phyloP scores from a whole-genome alignment of 2,329 filamentous ascomycete genomes.

The Cryphonectria carpinicola region DNA sequence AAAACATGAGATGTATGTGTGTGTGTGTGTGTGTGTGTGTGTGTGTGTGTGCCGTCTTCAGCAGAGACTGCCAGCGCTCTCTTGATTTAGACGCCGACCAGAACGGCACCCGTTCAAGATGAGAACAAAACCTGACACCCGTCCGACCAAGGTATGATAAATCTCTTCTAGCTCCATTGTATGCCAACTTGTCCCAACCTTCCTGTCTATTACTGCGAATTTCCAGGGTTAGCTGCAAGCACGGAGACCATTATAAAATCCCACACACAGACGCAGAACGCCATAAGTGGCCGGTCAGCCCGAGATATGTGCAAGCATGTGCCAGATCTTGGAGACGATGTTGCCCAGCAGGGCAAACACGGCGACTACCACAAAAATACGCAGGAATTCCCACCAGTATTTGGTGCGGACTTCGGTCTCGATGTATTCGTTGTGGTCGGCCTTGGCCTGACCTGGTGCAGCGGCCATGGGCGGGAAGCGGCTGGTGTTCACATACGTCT shows the following conservation, averaged over 20 bases:
- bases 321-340: constrained; percentile 37
- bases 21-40: background rate
- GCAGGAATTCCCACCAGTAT: constrained; percentile 58
- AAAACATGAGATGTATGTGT: background rate
- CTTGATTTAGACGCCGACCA: background rate
- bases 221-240: background rate
- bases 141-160: background rate
- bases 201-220: background rate
- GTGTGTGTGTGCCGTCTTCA: background rate
- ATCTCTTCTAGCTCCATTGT: background rate
- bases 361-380: constrained; percentile 57
- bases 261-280: background rate
- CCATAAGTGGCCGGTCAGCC: background rate
- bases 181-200: background rate
- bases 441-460: constrained; percentile 42
- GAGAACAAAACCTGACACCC: background rate
- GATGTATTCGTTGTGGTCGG: constrained; percentile 45
- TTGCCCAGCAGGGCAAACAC: constrained; percentile 48
- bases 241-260: background rate
- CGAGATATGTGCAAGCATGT: constrained; percentile 12
- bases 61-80: background rate
- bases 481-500: constrained; percentile 77
- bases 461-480: constrained; percentile 74
- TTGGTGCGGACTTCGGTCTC: constrained; percentile 62
- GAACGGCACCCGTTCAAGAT: background rate